Percentiles rank a stretch among this genome's conserved stretches.
Evolutionary conservation across 768 basidiomycete genomes (phyloP).

Genomic region (Ephemerocybe angulata): DNA sequence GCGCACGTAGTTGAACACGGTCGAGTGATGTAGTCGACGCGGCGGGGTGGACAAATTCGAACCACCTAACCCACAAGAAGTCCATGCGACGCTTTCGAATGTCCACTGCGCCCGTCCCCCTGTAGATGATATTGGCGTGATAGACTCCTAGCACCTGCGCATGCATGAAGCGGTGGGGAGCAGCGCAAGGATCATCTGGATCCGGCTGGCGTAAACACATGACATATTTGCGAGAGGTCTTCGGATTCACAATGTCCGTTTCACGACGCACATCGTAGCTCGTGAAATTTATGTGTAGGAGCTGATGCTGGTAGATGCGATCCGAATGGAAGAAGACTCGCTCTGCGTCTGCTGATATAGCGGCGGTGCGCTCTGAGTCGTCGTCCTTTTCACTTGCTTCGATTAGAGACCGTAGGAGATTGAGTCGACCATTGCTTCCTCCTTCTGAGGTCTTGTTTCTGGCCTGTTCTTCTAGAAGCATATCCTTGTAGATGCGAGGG

Average conservation of each 20-base stretch:
- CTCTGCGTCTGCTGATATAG: constrained; percentile 11
- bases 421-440: neutral
- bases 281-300: constrained; percentile 15
- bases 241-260: constrained; percentile 16
- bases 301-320: constrained; percentile 12
- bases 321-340: neutral
- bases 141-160: constrained; percentile 18
- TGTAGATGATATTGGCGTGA: constrained; percentile 1
- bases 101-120: neutral
- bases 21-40: constrained; percentile 27
- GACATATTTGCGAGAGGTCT: neutral
- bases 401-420: constrained; percentile 1
- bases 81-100: neutral
- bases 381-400: constrained; percentile 14
- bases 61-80: neutral
- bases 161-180: constrained; percentile 32
- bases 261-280: constrained; percentile 15
- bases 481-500: constrained; percentile 19
- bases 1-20: constrained; percentile 32
- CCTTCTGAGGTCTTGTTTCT: neutral
- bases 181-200: neutral
- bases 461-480: neutral
- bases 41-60: constrained; percentile 12
- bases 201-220: neutral
- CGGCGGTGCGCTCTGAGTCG: neutral